These are phyloP conservation scores for Euphorbia celastroides DNA, from an alignment of 441 rosid species.

Conservation along the genomic window DNA sequence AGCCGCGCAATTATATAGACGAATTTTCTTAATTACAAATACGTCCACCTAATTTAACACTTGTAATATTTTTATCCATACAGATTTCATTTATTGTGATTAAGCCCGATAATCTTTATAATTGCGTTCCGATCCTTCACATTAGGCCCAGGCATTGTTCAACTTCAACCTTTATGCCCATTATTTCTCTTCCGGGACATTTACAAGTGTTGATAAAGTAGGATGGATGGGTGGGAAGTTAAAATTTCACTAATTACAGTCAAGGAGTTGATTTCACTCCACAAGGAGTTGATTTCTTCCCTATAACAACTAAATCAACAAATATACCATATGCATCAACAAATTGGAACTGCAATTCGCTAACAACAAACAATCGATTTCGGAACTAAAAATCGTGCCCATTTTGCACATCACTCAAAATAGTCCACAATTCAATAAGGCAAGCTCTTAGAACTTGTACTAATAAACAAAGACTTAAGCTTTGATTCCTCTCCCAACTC, in stretches of 20 bases:
- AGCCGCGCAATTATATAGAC: neutral
- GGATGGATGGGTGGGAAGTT: too few species aligned
- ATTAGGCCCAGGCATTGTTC: neutral
- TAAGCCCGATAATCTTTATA: neutral
- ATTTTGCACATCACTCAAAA: neutral
- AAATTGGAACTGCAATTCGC: too few species aligned
- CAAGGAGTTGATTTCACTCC: conserved; percentile 17
- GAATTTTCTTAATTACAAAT: neutral
- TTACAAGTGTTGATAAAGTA: too few species aligned
- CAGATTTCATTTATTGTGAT: neutral
- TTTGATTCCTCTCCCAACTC: conserved; percentile 30
- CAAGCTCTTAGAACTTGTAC: conserved; percentile 89
- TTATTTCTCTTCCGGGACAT: too few species aligned
- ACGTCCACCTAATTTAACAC: neutral
- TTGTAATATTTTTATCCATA: neutral
- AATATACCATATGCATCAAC: neutral
- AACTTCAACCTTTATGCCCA: too few species aligned
- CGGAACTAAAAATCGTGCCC: neutral
- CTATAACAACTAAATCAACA: conserved; percentile 8
- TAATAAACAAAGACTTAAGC: conserved; percentile 58
- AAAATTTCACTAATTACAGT: too few species aligned
- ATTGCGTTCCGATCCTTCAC: neutral
- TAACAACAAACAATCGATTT: too few species aligned
- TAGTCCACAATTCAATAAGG: conserved; percentile 36
- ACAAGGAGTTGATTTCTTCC: conserved; percentile 9